Base-by-base conservation (phyloP, 1,284 basidiomycete species). In the Sparassis latifolia region DNA sequence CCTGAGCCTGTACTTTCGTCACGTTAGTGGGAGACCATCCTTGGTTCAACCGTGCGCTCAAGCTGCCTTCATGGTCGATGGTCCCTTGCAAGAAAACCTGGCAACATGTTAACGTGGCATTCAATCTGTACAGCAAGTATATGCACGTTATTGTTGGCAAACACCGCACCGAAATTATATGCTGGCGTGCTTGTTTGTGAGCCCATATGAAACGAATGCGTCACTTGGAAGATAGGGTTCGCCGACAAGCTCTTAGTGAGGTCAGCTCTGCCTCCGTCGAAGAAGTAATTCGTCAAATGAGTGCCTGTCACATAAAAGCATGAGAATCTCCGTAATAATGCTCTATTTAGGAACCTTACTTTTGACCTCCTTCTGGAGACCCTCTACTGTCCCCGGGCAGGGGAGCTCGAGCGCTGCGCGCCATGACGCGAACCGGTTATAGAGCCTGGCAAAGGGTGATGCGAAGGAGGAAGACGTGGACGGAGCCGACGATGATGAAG, bases 211-310 rank as follows among this genome's bases (percentile, higher is more conserved):
- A 99, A 98, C 40, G 93, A 92, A 70, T 99, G 97, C 53, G 94
- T 95, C 64, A 98, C 89, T 76, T 98, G 95, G 83, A 99, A 99
- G 50, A 92, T 86, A 33, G 97, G 97, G 70, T 86, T 93, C 68
- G 90, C 80, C 50, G 92, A 97, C 59, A 99, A 77, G 58, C 83
- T 88, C 76, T 99, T 99, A 53, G 92, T 89, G 60, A 99, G 77
- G 74, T 99, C 97, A 46, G 97, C 97, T 61, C 95, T 81, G 41
- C 80, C 96, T 57, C 97, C 97, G 75, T 99, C 97, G 69, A 98
- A 99, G 66, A 95, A 84, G 72, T 89, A 96, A 77, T 97, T 97
- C 55, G 86, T 89, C 55, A 97, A 73, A 67, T 93, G 92, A 20
- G 93, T 96, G 55, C 82, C 92, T 96, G 64, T 4, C 12, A 37